Percentiles rank a stretch among this genome's conserved stretches.
phyloP scores from a whole-genome alignment of 768 basidiomycete genomes.

The Agrocybe pediades region DNA sequence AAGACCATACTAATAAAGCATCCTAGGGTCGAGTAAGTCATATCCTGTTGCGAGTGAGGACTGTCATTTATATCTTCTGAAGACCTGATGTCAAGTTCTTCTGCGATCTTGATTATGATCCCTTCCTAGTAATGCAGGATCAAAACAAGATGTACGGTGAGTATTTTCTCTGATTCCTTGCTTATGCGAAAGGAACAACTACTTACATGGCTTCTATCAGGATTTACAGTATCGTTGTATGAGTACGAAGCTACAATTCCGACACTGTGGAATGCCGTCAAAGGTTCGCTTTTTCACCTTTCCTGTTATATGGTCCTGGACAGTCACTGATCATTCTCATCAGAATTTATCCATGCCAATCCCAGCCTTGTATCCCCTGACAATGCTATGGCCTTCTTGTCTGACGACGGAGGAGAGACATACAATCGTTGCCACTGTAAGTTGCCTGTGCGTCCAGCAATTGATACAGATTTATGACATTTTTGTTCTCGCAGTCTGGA shows the following conservation, averaged over 20 bases:
- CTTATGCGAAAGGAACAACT: not conserved
- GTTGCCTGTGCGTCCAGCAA: slow-evolving; percentile 20
- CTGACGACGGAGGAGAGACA: slow-evolving; percentile 70
- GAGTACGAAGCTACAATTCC: slow-evolving; percentile 88
- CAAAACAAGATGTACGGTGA: slow-evolving; percentile 82
- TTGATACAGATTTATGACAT: not conserved
- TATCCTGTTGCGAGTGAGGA: slow-evolving; percentile 23
- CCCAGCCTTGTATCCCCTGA: slow-evolving; percentile 61
- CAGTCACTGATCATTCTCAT: not conserved
- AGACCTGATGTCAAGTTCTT: slow-evolving; percentile 88
- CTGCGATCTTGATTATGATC: slow-evolving; percentile 86
- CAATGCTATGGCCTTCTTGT: slow-evolving; percentile 82
- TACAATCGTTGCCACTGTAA: slow-evolving; percentile 81
- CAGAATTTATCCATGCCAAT: slow-evolving; percentile 74
- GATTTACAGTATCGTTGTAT: slow-evolving; percentile 80
- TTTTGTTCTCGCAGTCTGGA: slow-evolving; percentile 64
- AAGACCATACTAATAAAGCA: too few relatives aligned
- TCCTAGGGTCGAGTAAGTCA: not conserved
- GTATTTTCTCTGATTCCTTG: slow-evolving; percentile 14
- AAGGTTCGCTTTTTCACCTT: slow-evolving; percentile 44
- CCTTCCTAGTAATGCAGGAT: slow-evolving; percentile 88
- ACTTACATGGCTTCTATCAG: slow-evolving; percentile 29
- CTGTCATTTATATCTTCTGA: slow-evolving; percentile 3
- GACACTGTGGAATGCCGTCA: slow-evolving; percentile 80
- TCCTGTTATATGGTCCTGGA: not conserved